Percentiles rank a stretch among this genome's conserved stretches.
These are phyloP conservation scores for Salix dunnii DNA, from an alignment of 345 rosid genomes.

Conservation along the genomic window DNA sequence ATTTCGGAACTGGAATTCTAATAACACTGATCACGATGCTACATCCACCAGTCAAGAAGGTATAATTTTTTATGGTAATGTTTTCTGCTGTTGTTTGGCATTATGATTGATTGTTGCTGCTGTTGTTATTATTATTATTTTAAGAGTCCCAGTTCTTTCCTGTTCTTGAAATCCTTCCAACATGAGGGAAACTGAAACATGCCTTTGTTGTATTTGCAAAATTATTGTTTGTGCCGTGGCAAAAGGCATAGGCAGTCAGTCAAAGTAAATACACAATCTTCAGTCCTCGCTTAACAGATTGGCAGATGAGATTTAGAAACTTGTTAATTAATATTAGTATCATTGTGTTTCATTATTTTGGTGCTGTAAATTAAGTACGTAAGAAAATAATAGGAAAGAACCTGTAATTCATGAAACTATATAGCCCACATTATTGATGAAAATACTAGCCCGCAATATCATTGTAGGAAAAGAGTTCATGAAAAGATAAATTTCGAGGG, in stretches of 20 bases:
- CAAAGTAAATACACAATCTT: background rate
- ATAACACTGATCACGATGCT: constrained; percentile 41
- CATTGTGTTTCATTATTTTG: background rate
- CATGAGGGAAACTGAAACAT: background rate
- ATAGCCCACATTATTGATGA: background rate
- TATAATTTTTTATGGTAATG: constrained; percentile 12
- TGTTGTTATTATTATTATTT: background rate
- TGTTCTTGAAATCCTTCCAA: background rate
- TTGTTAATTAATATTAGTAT: background rate
- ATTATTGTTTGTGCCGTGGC: constrained; percentile 18
- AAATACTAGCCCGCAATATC: background rate
- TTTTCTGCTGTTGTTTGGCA: background rate
- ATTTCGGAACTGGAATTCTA: constrained; percentile 56
- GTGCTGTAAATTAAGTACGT: too few species aligned
- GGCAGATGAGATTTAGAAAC: constrained; percentile 9
- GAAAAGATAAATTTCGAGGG: background rate
- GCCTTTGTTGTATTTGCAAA: background rate
- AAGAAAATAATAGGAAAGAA: background rate
- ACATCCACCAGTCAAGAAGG: constrained; percentile 82
- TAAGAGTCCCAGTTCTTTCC: background rate
- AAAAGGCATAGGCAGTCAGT: constrained; percentile 34
- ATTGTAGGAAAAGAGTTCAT: background rate
- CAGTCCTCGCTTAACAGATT: background rate
- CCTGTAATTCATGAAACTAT: background rate
- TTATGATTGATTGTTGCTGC: background rate